A percentile compares a stretch with the other conserved stretches of the same genome.
phyloP scores from a whole-genome alignment of 345 rosid species.

The Bruguiera gymnorhiza region DNA sequence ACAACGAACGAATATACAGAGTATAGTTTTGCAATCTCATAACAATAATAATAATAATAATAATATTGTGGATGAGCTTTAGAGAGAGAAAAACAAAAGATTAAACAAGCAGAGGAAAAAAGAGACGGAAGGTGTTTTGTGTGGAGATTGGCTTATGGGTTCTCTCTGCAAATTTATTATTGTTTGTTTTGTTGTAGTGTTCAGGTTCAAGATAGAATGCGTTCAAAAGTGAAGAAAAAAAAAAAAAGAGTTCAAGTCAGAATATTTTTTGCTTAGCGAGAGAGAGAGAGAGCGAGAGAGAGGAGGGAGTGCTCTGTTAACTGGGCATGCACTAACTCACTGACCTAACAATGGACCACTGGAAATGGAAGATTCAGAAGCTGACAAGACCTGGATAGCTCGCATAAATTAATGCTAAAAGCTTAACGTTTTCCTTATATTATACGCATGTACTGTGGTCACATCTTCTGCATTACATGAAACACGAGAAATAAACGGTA shows the following conservation, averaged over 20 bases:
- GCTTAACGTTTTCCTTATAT: too few relatives aligned
- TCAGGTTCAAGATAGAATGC: neutral
- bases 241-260: neutral
- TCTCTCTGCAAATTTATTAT: neutral
- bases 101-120: neutral
- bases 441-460: too few relatives aligned
- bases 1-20: conserved; percentile 24
- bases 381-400: neutral
- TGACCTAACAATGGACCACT: neutral
- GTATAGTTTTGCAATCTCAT: conserved; percentile 21
- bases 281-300: neutral
- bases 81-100: conserved; percentile 5
- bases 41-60: conserved; percentile 5
- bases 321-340: conserved; percentile 30
- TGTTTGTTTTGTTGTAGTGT: neutral
- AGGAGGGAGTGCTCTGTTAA: conserved; percentile 17
- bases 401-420: neutral
- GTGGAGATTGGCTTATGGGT: conserved; percentile 12
- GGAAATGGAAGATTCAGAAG: conserved; percentile 1
- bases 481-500: too few relatives aligned
- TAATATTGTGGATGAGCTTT: conserved; percentile 16
- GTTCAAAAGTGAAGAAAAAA: neutral
- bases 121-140: conserved; percentile 9
- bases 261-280: conserved; percentile 9
- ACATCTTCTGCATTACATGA: neutral